Evolutionary conservation across 257 asterid species (phyloP).

Genomic region (Thymus mandschuricus): DNA sequence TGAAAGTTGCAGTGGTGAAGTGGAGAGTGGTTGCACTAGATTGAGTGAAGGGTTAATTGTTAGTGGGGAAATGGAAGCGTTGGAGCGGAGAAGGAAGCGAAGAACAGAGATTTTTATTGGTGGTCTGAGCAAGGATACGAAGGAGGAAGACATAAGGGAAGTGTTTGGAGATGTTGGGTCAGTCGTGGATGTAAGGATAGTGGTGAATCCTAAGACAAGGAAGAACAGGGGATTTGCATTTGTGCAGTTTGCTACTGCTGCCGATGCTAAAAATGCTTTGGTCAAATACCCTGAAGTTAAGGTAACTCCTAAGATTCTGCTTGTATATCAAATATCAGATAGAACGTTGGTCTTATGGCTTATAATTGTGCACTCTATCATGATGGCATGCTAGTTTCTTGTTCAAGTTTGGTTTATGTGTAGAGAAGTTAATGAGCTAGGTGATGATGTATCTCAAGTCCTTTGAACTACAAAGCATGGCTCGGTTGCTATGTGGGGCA

Average conservation of each 20-base stretch:
- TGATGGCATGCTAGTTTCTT: constrained; percentile 2
- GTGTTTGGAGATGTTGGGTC: constrained; percentile 57
- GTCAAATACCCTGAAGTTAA: constrained; percentile 53
- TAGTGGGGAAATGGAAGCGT: constrained; percentile 47
- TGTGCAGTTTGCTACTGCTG: constrained; percentile 62
- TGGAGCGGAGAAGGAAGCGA: constrained; percentile 52
- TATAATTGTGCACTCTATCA: background rate
- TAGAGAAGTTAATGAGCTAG: constrained; percentile 8
- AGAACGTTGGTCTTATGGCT: background rate
- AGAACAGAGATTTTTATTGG: constrained; percentile 68
- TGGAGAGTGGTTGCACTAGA: constrained; percentile 38
- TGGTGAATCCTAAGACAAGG: constrained; percentile 50
- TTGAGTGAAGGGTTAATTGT: constrained; percentile 36
- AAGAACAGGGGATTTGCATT: constrained; percentile 77
- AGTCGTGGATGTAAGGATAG: constrained; percentile 53
- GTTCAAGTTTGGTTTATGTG: constrained; percentile 10
- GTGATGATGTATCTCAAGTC: constrained; percentile 3
- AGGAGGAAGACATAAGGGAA: constrained; percentile 58
- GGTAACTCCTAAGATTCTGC: constrained; percentile 45
- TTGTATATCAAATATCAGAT: background rate
- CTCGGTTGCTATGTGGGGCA: background rate
- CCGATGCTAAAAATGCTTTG: constrained; percentile 71
- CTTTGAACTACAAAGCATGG: constrained; percentile 1
- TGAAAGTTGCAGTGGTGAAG: constrained; percentile 24
- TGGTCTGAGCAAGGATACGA: constrained; percentile 60